Base-by-base conservation (phyloP, 2,329 filamentous ascomycete genomes). In the Verruconis gallopava region DNA sequence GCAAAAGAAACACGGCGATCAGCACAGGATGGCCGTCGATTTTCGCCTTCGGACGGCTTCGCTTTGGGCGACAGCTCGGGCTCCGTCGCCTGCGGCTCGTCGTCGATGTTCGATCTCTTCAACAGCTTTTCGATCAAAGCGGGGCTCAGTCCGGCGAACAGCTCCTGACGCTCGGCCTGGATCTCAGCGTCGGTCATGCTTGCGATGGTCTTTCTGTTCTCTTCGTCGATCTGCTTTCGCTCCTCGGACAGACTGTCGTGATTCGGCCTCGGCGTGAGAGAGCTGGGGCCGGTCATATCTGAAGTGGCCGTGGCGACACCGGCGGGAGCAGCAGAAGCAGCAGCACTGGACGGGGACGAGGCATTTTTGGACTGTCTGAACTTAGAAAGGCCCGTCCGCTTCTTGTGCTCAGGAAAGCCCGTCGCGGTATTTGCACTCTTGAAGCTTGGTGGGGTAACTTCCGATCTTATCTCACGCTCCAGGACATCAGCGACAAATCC, bases 371-470 rank as follows among this genome's bases (percentile, higher is more conserved):
- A 74, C 53, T 84, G 78, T 57, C 85, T 93, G 66, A 94, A 94
- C 2, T 81, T 73, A 2, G 86, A 94, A 5, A 74, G 62, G 44
- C 73, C 72, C 43, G 68, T 71, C 49, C 88, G 77, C 57, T 83
- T 85, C 59, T 82, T 91, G 59, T 86, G 88, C 45, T 79, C 76
- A n/a, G 91, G 91, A 51, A 96, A 96, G 1, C 91, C 91, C 11
- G 74, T 77, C 3, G 68, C 48, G n/a, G 25, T 30, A 9, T n/a
- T 30, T 15, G 68, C 64, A 6, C 65, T 62, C 40, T 73, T 74
- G 32, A 74, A 64, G 37, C 71, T 69, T 12, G 80, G 68, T 5
- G 81, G 78, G 3, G 81, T 70, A 48, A 75, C 78, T 17, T 75
- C 68, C 18, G 68, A 61, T 12, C 67, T 25, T 12, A 44, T 60